Base-by-base conservation (phyloP, 2,329 filamentous ascomycete genomes). In the Sporothrix phasma region DNA sequence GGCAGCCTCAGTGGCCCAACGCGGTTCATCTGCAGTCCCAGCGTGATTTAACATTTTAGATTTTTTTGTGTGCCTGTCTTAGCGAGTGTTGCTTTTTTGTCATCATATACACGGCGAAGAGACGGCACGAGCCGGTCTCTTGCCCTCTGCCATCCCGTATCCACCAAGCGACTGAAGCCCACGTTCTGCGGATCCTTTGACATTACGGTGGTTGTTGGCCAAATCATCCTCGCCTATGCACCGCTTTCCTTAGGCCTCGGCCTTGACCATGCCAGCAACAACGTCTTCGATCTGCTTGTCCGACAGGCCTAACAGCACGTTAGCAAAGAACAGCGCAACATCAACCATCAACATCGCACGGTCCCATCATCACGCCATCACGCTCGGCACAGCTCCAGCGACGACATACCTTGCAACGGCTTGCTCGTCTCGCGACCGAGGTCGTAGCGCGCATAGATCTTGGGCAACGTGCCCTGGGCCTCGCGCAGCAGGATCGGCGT, bases 401-500 rank as follows among this genome's bases (percentile, higher is more conserved):
- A 3, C 43, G 19, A 41, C 59, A 3, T 70, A 75, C 83, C 76
- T 70, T 85, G 81, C 71, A 86, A 76, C 69, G 81, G 79, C 72
- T 82, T 77, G 72, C 78, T 79, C 74, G 79, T 82, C 75, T 86
- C 83, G 69, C 77, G 76, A 67, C 83, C 83, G 64, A 83, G 78
- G 46, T 84, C 93, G 75, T 95, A 99, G 86, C 94, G 84, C 70
- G 93, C 92, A 77, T 88, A 97, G 68, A 99, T 85, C 76, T 86
- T 88, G 68, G 94, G 93, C 74, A 89, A 80, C 63, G 90, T 90
- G 73, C 90, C 91, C 70, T 85, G 80, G 62, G 93, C 94, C 81
- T 97, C 94, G 74, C 94, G 90, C 73, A 99, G 87, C 81, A 99
- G 81, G 77, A 99, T 97, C 63, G 94, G 94, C 58, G 84, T 92